Percentiles rank a stretch among this genome's conserved stretches.
Conservation (phyloP, 2,329 filamentous ascomycete species). For the Stachybotrys elegans region DNA sequence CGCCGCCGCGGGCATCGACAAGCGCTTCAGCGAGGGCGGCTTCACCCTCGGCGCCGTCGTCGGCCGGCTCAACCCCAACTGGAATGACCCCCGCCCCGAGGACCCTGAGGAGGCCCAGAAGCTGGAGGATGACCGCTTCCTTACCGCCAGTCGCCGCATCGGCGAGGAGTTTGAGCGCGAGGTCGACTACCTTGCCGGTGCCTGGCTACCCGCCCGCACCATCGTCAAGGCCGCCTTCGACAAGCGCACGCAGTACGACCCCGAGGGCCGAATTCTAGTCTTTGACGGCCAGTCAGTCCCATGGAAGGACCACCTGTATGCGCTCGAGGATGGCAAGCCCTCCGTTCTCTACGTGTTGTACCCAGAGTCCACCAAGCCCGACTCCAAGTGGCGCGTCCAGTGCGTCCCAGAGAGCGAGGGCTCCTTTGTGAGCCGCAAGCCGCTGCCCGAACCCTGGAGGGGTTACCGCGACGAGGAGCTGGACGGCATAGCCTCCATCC, state of each 20-base stretch:
- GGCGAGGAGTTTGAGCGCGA: slow-evolving; percentile 83
- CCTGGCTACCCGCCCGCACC: slow-evolving; percentile 84
- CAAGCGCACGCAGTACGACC: slow-evolving; percentile 61
- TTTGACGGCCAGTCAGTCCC: slow-evolving; percentile 74
- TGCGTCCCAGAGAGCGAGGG: slow-evolving; percentile 79
- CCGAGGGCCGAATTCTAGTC: slow-evolving; percentile 74
- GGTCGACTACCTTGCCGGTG: slow-evolving; percentile 66
- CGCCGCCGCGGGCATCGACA: slow-evolving; percentile 66
- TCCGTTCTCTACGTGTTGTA: slow-evolving; percentile 82
- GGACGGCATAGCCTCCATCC: slow-evolving; percentile 63
- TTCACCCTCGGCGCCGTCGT: slow-evolving; percentile 85
- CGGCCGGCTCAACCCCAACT: slow-evolving; percentile 70
- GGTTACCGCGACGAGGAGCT: slow-evolving; percentile 84
- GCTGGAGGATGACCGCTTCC: slow-evolving; percentile 77
- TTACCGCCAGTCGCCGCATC: slow-evolving; percentile 72
- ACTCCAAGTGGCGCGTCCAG: slow-evolving; percentile 88
- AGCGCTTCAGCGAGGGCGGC: slow-evolving; percentile 76
- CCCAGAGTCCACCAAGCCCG: slow-evolving; percentile 65
- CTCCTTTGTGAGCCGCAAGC: slow-evolving; percentile 88
- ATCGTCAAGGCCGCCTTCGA: slow-evolving; percentile 73
- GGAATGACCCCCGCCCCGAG: slow-evolving; percentile 60
- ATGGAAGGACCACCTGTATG: slow-evolving; percentile 96
- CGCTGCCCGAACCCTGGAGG: slow-evolving; percentile 86
- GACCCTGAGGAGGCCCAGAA: slow-evolving; percentile 56
- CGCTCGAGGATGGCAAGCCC: slow-evolving; percentile 62